Base-by-base conservation (phyloP, 2,329 filamentous ascomycete species). In the Colletotrichum destructivum region DNA sequence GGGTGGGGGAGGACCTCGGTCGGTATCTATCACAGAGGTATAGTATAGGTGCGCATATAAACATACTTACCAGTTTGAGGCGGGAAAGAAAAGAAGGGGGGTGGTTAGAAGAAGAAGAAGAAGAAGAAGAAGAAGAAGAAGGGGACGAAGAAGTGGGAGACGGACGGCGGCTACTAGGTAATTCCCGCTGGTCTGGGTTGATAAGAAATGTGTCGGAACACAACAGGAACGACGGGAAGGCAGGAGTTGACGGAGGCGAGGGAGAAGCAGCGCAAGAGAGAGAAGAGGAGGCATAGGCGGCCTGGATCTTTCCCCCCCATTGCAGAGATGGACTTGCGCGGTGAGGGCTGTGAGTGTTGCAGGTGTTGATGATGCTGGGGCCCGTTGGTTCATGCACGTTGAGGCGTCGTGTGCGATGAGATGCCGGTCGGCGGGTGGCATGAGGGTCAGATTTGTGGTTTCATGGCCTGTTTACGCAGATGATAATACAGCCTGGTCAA, bases 141-240 rank as follows among this genome's bases (percentile, higher is more conserved):
- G 38, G 26, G 15, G 13, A 23, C 2, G 31, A 12, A 18, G 46
- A 51, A n/a, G 51, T 51, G 31, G 31, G 5, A 40, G 18, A 13
- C 31, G 44, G 13, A n/a, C 31, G 16, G 11, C 18, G 12, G 47
- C 16, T 49, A 11, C 26, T 23, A 49, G n/a, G n/a, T 18, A n/a
- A 62, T 51, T 67, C 63, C 69, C 69, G 64, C 64, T 46, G 44
- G 38, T 62, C 59, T 68, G 69, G 69, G 63, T 59, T 64, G 38
- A 62, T 68, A 63, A 64, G 64, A 68, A 68, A 57, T 57, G 46
- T 68, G 69, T 68, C 57, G 69, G 64, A 68, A 71, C 69, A 71
- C 69, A 63, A 46, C 69, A 68, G 68, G 64, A 71, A 68, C 51
- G 46, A 68, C 52, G 46, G 69, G 52, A 59, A 68, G 31, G 46